These are phyloP conservation scores for Talaromyces sp. DNA, from an alignment of 2,329 filamentous ascomycete genomes.

Conservation along the genomic window DNA sequence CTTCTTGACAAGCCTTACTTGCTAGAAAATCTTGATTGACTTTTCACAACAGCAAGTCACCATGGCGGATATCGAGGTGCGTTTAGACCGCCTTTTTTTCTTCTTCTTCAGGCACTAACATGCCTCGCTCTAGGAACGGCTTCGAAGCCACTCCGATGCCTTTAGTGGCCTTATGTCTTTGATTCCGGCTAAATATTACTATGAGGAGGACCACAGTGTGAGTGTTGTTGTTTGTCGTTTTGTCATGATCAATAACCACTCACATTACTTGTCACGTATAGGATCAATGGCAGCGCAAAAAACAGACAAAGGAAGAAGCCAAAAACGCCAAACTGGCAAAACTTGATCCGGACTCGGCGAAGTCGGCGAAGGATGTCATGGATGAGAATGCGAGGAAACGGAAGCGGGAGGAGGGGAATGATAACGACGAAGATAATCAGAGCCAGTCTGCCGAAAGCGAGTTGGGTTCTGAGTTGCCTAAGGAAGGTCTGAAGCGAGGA, in stretches of 20 bases:
- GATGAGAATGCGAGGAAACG: constrained; percentile 79
- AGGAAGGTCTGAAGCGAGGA: constrained; percentile 58
- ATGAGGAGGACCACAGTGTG: constrained; percentile 80
- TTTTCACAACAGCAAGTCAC: neutral
- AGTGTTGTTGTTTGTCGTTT: constrained; percentile 37
- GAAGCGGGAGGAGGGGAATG: constrained; percentile 63
- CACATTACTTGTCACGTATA: constrained; percentile 38
- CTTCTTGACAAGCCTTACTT: neutral
- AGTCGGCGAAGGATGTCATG: constrained; percentile 90
- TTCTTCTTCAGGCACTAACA: constrained; percentile 39
- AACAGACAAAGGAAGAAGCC: constrained; percentile 89
- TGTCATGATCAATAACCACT: constrained; percentile 1
- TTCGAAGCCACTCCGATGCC: constrained; percentile 61
- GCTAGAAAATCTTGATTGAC: constrained; percentile 10
- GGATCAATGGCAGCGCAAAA: constrained; percentile 94
- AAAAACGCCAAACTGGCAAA: constrained; percentile 80
- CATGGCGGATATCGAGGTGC: constrained; percentile 42
- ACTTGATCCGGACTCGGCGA: constrained; percentile 83
- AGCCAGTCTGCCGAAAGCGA: constrained; percentile 46
- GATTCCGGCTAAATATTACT: constrained; percentile 88
- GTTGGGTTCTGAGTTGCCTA: constrained; percentile 50
- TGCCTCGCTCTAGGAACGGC: constrained; percentile 41
- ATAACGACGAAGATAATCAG: constrained; percentile 45
- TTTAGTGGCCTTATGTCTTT: constrained; percentile 84
- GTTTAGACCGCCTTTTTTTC: constrained; percentile 20